These are phyloP conservation scores for Pythium chondricola DNA, from an alignment of 352 stramenopile species.

Conservation along the genomic window DNA sequence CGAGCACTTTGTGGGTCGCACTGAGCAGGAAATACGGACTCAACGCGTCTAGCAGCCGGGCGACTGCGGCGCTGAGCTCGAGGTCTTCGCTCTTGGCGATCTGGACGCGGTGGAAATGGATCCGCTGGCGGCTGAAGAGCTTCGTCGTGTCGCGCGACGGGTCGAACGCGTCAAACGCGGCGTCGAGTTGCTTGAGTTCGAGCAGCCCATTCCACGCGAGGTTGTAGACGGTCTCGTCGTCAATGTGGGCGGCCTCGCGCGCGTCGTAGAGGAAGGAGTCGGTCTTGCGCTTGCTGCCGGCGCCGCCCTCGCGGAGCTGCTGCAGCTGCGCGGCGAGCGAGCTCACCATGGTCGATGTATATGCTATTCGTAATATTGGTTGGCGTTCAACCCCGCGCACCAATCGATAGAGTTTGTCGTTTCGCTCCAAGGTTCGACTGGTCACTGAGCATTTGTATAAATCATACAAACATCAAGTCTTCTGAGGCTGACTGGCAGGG, in stretches of 20 bases:
- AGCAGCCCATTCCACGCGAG: slow-evolving; percentile 77
- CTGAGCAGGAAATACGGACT: slow-evolving; percentile 77
- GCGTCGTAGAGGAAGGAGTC: slow-evolving; percentile 83
- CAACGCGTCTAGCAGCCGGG: slow-evolving; percentile 71
- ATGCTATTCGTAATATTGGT: slow-evolving; percentile 1
- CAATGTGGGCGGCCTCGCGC: slow-evolving; percentile 70
- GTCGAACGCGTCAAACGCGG: slow-evolving; percentile 61
- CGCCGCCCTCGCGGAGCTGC: slow-evolving; percentile 67
- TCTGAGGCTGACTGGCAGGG: slow-evolving; percentile 23
- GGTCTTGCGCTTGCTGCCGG: slow-evolving; percentile 74
- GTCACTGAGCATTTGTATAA: slow-evolving; percentile 22
- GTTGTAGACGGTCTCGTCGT: slow-evolving; percentile 84
- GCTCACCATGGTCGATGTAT: slow-evolving; percentile 40
- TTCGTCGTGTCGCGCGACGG: slow-evolving; percentile 35
- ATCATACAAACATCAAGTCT: slow-evolving; percentile 20
- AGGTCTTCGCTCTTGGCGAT: slow-evolving; percentile 46
- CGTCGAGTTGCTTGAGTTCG: slow-evolving; percentile 75
- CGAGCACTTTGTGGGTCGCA: slow-evolving; percentile 81
- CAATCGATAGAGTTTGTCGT: slow-evolving; percentile 24
- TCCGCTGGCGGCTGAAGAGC: slow-evolving; percentile 67
- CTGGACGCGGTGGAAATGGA: slow-evolving; percentile 79
- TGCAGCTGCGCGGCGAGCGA: slow-evolving; percentile 75
- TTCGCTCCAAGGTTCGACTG: slow-evolving; percentile 10
- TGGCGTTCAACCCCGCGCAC: slow-evolving; percentile 4
- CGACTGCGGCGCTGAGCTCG: slow-evolving; percentile 60